A percentile compares a stretch with the other conserved stretches of the same genome.
These are phyloP conservation scores for Carpinus fangiana DNA, from an alignment of 306 rosid species.

Conservation along the genomic window DNA sequence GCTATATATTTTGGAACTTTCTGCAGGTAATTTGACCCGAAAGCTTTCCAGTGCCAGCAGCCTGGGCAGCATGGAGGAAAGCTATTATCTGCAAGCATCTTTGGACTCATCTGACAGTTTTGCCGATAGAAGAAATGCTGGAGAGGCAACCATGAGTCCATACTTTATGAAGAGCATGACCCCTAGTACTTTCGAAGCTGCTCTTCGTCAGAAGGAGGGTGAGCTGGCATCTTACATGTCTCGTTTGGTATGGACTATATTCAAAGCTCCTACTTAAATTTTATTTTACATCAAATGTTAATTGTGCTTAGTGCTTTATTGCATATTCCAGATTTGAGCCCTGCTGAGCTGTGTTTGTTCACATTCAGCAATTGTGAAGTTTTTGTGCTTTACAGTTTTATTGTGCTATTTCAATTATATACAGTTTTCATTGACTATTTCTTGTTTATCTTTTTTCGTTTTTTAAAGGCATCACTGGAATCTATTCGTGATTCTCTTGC, in stretches of 20 bases:
- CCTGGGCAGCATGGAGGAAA: conserved; percentile 93
- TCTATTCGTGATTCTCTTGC: conserved; percentile 97
- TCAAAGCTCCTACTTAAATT: conserved; percentile 18
- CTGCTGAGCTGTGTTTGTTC: conserved; percentile 13
- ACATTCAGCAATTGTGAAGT: conserved; percentile 2
- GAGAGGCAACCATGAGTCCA: conserved; percentile 75
- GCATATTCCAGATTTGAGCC: conserved; percentile 14
- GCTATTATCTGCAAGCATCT: conserved; percentile 95
- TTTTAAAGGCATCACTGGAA: conserved; percentile 78
- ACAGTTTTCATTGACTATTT: conserved; percentile 9
- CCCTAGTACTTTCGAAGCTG: conserved; percentile 88
- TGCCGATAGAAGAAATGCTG: conserved; percentile 71
- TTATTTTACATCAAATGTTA: not conserved
- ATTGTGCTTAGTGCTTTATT: not conserved
- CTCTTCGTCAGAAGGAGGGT: conserved; percentile 99
- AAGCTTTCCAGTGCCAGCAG: conserved; percentile 87
- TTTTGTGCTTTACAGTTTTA: conserved; percentile 12
- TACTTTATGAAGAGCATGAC: conserved; percentile 96
- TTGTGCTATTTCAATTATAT: conserved; percentile 12
- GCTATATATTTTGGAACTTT: conserved; percentile 21
- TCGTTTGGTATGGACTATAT: conserved; percentile 70
- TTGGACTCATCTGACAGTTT: conserved; percentile 76
- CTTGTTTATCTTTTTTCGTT: conserved; percentile 23
- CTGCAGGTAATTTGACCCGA: conserved; percentile 73
- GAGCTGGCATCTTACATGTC: conserved; percentile 98